These are phyloP conservation scores for Rhizoclosmatium sp. DNA, from an alignment of 192 early-diverging fungal genomes.

Conservation along the genomic window DNA sequence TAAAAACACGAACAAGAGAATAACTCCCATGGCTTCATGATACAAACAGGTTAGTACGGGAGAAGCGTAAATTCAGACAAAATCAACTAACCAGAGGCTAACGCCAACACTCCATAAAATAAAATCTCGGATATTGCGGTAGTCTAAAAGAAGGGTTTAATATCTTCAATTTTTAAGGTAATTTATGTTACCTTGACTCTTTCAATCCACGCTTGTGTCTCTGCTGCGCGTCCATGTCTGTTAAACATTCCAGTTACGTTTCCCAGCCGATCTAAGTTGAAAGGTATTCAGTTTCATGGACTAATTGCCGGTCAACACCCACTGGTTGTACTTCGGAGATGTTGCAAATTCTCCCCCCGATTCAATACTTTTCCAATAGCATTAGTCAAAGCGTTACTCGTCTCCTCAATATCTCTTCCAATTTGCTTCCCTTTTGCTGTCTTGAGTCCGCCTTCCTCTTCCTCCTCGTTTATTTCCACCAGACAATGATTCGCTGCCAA, in stretches of 20 bases:
- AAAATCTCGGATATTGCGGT: not conserved
- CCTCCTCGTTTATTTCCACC: not conserved
- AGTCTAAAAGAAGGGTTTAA: not conserved
- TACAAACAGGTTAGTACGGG: no score
- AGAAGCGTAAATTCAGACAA: no score
- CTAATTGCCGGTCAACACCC: no score
- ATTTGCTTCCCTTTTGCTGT: not conserved
- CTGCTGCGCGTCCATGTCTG: conserved; percentile 9
- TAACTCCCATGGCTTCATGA: no score
- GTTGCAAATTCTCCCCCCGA: not conserved
- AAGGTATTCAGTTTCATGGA: not conserved
- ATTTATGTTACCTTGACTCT: not conserved
- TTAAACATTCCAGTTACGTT: conserved; percentile 2
- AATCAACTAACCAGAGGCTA: not conserved
- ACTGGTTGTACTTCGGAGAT: not conserved
- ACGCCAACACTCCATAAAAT: not conserved
- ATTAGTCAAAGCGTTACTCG: not conserved
- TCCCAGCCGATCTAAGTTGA: not conserved
- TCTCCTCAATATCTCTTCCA: not conserved
- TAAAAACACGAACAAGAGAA: not conserved
- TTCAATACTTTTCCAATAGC: not conserved
- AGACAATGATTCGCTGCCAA: not conserved
- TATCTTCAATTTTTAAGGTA: not conserved
- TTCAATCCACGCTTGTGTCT: conserved; percentile 23
- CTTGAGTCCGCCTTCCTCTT: not conserved